These are phyloP conservation scores for Lichtheimia hyalospora DNA, from an alignment of 371 early-diverging fungal genomes.

Conservation along the genomic window DNA sequence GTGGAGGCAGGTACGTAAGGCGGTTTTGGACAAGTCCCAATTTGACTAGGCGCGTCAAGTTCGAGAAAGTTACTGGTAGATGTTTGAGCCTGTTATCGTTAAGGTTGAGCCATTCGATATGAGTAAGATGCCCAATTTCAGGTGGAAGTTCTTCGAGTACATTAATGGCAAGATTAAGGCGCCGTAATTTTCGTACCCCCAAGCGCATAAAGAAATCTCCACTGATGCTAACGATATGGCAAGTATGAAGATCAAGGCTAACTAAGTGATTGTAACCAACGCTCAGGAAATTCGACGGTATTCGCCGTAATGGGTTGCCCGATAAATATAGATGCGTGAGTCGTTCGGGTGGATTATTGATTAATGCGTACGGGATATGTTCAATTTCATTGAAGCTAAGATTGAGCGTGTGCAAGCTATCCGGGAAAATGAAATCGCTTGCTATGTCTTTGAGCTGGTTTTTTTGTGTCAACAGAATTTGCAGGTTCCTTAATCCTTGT, in stretches of 20 bases:
- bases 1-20: conserved; percentile 50
- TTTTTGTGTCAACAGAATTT: conserved; percentile 44
- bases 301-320: conserved; percentile 47
- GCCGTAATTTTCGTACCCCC: conserved; percentile 40
- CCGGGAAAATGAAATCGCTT: conserved; percentile 26
- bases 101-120: conserved; percentile 71
- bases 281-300: conserved; percentile 48
- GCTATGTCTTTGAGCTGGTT: conserved; percentile 42
- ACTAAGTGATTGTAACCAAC: conserved; percentile 46
- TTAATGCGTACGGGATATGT: conserved; percentile 46
- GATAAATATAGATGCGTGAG: conserved; percentile 61
- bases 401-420: conserved; percentile 39
- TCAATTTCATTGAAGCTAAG: conserved; percentile 48
- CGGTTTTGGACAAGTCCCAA: conserved; percentile 72
- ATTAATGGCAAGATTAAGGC: conserved; percentile 70
- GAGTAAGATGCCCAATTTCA: conserved; percentile 50
- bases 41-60: conserved; percentile 61
- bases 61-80: conserved; percentile 54
- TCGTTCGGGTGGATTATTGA: conserved; percentile 34
- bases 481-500: conserved; percentile 31
- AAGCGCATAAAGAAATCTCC: conserved; percentile 20
- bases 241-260: conserved; percentile 68
- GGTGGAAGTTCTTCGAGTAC: conserved; percentile 51
- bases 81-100: conserved; percentile 63
- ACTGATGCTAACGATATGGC: conserved; percentile 42